phyloP scores from a whole-genome alignment of 225 moss, liverwort and hornwort species.

The Pseudisothecium myosuroides region DNA sequence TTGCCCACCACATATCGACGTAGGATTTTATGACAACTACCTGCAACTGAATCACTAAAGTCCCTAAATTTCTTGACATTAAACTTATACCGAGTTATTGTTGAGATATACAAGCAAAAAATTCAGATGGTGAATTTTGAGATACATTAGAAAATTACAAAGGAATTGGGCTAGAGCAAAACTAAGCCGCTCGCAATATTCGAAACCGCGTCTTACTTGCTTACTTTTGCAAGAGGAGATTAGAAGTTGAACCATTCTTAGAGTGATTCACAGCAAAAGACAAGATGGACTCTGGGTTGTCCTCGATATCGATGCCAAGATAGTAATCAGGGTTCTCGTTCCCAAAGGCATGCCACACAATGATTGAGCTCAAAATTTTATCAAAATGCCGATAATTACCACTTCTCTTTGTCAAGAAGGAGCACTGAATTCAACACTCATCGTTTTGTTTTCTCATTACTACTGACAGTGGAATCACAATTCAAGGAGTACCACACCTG shows the following conservation, averaged over 20 bases:
- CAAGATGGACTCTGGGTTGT: background rate
- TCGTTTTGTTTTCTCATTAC: background rate
- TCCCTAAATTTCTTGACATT: background rate
- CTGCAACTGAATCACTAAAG: background rate
- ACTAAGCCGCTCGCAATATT: background rate
- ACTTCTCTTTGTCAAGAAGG: background rate
- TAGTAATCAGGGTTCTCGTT: background rate
- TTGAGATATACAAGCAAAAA: background rate
- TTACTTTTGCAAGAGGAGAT: background rate
- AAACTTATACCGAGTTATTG: background rate
- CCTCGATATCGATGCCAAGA: background rate
- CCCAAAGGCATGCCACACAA: background rate
- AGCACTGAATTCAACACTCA: background rate
- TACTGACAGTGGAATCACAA: background rate
- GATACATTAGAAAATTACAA: background rate
- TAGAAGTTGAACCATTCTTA: background rate
- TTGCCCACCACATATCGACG: background rate
- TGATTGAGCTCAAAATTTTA: background rate
- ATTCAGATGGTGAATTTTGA: background rate
- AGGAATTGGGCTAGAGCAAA: background rate
- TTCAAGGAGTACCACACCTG: background rate
- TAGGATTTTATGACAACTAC: background rate
- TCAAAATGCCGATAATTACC: background rate
- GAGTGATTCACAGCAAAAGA: background rate
- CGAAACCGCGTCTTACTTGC: background rate